A percentile compares a stretch with the other conserved stretches of the same genome.
These are phyloP conservation scores for Colletotrichum navitas DNA, from an alignment of 2,329 filamentous ascomycete species.

Conservation along the genomic window DNA sequence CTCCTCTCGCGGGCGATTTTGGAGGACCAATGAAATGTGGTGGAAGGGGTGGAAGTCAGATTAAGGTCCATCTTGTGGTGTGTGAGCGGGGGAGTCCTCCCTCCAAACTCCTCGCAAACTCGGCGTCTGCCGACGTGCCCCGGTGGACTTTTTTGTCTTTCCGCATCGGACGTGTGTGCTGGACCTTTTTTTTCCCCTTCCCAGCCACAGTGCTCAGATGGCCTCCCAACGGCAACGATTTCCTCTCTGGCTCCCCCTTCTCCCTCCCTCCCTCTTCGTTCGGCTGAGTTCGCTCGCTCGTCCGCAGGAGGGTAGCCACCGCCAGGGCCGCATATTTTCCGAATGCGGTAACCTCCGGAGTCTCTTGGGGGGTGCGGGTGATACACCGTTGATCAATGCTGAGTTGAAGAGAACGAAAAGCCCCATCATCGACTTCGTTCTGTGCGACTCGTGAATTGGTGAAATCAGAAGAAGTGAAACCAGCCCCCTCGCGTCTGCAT, in stretches of 20 bases:
- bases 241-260: too few species aligned
- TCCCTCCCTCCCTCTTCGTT: not conserved
- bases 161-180: not conserved
- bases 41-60: constrained; percentile 23
- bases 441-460: too few species aligned
- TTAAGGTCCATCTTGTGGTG: constrained; percentile 18
- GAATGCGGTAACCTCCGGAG: not conserved
- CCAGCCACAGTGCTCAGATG: too few species aligned
- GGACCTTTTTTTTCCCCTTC: too few species aligned
- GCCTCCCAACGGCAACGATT: not conserved
- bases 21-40: not conserved
- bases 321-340: not conserved
- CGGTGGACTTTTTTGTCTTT: not conserved
- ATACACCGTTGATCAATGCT: not conserved
- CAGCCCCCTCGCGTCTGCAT: too few species aligned
- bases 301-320: not conserved
- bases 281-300: constrained; percentile 1
- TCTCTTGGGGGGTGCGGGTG: too few species aligned
- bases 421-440: not conserved
- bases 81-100: not conserved
- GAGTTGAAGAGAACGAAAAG: not conserved
- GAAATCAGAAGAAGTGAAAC: too few species aligned
- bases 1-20: not conserved
- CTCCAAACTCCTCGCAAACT: not conserved
- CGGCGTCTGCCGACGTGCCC: constrained; percentile 19